phyloP scores from a whole-genome alignment of 2,329 filamentous ascomycete genomes.

The Leptographium procerum region DNA sequence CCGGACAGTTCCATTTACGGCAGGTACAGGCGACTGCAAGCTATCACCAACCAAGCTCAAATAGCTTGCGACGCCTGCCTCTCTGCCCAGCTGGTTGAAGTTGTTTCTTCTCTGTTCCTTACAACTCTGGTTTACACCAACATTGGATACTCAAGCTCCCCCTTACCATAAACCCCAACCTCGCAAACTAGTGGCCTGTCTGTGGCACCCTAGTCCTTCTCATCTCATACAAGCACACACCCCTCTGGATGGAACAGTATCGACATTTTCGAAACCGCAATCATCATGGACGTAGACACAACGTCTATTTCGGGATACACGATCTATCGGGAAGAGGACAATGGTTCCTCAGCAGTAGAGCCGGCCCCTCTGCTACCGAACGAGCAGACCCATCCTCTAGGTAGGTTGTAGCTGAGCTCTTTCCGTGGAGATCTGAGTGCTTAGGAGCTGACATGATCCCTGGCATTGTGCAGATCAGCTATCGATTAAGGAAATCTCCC shows the following conservation, averaged over 20 bases:
- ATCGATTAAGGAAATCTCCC: conserved; percentile 40
- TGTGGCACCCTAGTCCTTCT: not conserved
- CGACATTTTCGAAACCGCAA: conserved; percentile 2
- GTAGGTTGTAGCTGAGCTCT: not conserved
- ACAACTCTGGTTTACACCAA: not conserved
- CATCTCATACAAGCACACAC: not conserved
- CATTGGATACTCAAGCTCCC: not conserved
- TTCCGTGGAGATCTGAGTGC: not conserved
- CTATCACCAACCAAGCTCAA: not conserved
- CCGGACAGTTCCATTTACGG: conserved; percentile 3
- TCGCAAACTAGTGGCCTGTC: not conserved
- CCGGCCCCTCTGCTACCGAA: conserved; percentile 17
- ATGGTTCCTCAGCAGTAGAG: conserved; percentile 22
- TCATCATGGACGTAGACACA: conserved; percentile 29
- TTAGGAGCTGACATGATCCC: not conserved
- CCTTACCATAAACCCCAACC: not conserved
- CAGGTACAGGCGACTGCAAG: conserved; percentile 4
- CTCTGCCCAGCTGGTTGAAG: not conserved
- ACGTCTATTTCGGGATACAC: conserved; percentile 33
- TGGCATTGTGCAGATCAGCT: conserved; percentile 32
- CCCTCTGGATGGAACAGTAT: conserved; percentile 13
- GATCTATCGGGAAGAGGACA: conserved; percentile 31
- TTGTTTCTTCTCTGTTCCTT: not conserved
- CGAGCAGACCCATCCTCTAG: conserved; percentile 1
- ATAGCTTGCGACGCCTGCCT: not conserved